These are phyloP conservation scores for Ormosia semicastrata DNA, from an alignment of 306 rosid species.

Conservation along the genomic window DNA sequence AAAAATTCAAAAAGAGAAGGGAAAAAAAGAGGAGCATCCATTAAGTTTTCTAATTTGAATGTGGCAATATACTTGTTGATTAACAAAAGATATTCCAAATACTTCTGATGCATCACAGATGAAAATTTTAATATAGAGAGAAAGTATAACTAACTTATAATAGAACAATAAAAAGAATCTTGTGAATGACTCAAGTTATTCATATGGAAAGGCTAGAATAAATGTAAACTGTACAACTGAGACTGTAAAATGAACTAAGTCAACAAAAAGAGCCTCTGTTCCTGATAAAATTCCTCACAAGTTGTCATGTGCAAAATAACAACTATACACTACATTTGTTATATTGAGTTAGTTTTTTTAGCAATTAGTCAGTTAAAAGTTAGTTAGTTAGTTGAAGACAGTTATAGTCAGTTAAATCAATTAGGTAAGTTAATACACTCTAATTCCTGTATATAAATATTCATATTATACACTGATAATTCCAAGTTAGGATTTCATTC, in stretches of 20 bases:
- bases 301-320: conserved; percentile 30
- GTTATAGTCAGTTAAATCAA: no score
- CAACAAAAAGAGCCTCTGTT: conserved; percentile 97
- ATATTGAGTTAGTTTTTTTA: no score
- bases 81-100: conserved; percentile 4
- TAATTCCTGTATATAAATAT: no score
- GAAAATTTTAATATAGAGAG: background rate
- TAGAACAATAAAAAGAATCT: conserved; percentile 77
- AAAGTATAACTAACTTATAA: conserved; percentile 68
- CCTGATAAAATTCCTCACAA: conserved; percentile 56
- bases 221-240: conserved; percentile 92
- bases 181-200: conserved; percentile 46
- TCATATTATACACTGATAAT: no score
- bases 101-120: background rate
- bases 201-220: conserved; percentile 75
- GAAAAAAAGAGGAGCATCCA: background rate
- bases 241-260: conserved; percentile 91
- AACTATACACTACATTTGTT: background rate
- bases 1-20: background rate
- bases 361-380: no score
- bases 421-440: no score
- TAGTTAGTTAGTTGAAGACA: no score
- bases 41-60: background rate
- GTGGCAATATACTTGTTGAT: background rate
- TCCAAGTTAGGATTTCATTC: no score